A percentile compares a stretch with the other conserved stretches of the same genome.
These are phyloP conservation scores for Cordyceps javanica DNA, from an alignment of 2,329 filamentous ascomycete genomes.

Conservation along the genomic window DNA sequence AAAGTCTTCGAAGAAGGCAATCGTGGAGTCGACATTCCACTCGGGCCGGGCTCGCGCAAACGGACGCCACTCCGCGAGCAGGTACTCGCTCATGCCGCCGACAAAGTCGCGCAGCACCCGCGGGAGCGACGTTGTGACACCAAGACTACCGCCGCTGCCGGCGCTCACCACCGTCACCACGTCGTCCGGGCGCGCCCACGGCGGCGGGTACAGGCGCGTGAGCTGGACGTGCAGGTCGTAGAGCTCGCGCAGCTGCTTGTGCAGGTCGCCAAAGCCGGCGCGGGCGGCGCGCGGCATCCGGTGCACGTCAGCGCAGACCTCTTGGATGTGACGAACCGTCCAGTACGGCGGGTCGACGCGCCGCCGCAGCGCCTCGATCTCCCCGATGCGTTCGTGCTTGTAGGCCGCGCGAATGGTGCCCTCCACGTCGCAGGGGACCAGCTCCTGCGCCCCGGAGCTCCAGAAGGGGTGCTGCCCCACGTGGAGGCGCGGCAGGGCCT, in stretches of 20 bases:
- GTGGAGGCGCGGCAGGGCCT: background rate
- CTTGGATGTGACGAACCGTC: background rate
- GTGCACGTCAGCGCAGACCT: slow-evolving; percentile 5
- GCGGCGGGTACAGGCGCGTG: background rate
- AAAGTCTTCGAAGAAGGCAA: slow-evolving; percentile 8
- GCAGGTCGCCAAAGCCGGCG: slow-evolving; percentile 2
- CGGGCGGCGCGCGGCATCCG: background rate
- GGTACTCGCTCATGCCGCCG: background rate
- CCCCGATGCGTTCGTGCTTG: background rate
- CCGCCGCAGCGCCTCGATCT: background rate
- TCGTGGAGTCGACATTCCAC: background rate
- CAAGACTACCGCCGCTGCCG: no score
- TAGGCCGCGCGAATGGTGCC: background rate
- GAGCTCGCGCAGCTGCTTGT: slow-evolving; percentile 10
- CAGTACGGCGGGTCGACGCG: background rate
- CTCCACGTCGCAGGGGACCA: background rate
- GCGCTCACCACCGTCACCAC: background rate
- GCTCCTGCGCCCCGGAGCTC: background rate
- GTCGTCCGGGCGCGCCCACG: background rate
- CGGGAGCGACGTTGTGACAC: background rate
- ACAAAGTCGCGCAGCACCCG: slow-evolving; percentile 4
- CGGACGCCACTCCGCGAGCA: background rate
- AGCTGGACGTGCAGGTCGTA: background rate
- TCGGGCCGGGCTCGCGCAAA: background rate
- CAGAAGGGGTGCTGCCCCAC: background rate